A percentile compares a stretch with the other conserved stretches of the same genome.
These are phyloP conservation scores for Talaromyces sp. DNA, from an alignment of 2,329 filamentous ascomycete genomes.

Conservation along the genomic window DNA sequence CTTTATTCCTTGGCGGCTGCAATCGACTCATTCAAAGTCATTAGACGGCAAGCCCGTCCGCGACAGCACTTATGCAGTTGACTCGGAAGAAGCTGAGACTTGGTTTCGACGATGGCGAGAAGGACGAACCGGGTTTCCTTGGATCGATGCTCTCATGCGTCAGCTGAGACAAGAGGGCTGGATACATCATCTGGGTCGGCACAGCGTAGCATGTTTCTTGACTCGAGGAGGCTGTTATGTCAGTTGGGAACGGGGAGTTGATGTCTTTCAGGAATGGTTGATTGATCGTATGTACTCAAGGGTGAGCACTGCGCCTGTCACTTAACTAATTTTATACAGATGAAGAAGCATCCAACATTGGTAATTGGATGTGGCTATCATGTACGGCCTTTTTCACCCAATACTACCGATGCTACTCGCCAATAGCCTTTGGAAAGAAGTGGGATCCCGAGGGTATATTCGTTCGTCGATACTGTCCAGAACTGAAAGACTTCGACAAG, in stretches of 20 bases:
- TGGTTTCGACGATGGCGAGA: conserved; percentile 67
- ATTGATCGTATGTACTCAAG: conserved; percentile 52
- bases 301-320: background rate
- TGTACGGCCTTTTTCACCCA: conserved; percentile 65
- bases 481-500: conserved; percentile 57
- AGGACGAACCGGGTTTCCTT: conserved; percentile 71
- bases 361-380: conserved; percentile 52
- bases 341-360: conserved; percentile 25
- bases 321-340: background rate
- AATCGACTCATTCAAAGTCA: conserved; percentile 48
- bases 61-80: conserved; percentile 61
- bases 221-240: conserved; percentile 75
- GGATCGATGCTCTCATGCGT: conserved; percentile 77
- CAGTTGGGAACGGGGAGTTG: conserved; percentile 72
- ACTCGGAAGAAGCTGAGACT: conserved; percentile 57
- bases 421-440: conserved; percentile 68
- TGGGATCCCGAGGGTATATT: conserved; percentile 66
- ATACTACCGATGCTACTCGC: conserved; percentile 39
- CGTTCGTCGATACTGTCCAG: conserved; percentile 63
- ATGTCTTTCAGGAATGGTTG: conserved; percentile 73
- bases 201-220: conserved; percentile 77
- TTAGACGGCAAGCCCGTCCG: conserved; percentile 43
- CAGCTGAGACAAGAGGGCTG: conserved; percentile 68
- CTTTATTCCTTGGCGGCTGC: conserved; percentile 78
- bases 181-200: conserved; percentile 75